phyloP scores from a whole-genome alignment of 202 grass and related monocot genomes.

The Panicum virgatum region DNA sequence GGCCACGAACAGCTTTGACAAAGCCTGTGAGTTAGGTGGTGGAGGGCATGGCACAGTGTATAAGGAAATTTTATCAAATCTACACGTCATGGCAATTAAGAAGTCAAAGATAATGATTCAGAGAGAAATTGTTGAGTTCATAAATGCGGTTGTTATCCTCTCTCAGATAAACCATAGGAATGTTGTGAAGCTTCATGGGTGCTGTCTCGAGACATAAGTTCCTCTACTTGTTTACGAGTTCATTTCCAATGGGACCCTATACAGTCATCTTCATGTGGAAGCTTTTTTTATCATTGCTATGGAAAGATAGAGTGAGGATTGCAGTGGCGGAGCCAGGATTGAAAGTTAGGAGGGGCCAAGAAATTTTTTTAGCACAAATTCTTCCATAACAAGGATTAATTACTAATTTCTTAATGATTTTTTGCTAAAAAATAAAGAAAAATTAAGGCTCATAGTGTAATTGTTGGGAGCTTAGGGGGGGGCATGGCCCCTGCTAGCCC shows the following conservation, averaged over 20 bases:
- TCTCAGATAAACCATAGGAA: background rate
- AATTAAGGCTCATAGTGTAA: too few species aligned
- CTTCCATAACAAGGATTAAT: too few species aligned
- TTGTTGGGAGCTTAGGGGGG: too few species aligned
- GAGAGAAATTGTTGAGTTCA: background rate
- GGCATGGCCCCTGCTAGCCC: too few species aligned
- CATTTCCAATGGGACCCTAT: background rate
- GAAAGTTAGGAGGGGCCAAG: too few species aligned
- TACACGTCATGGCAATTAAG: background rate
- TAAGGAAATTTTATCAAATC: background rate
- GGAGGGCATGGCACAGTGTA: background rate
- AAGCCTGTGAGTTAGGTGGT: conserved; percentile 8
- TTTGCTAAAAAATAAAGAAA: too few species aligned
- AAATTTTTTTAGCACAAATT: too few species aligned
- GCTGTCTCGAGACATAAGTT: background rate
- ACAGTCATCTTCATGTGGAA: background rate
- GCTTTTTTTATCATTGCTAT: background rate
- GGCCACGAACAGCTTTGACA: conserved; percentile 18
- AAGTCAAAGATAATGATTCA: background rate
- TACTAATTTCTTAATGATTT: too few species aligned
- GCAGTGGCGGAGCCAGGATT: too few species aligned
- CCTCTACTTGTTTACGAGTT: conserved; percentile 1
- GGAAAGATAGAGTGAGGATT: background rate
- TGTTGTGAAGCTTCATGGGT: background rate
- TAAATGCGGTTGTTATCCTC: background rate